phyloP scores from a whole-genome alignment of 2,329 filamentous ascomycete genomes.

The Lanzia echinophila region DNA sequence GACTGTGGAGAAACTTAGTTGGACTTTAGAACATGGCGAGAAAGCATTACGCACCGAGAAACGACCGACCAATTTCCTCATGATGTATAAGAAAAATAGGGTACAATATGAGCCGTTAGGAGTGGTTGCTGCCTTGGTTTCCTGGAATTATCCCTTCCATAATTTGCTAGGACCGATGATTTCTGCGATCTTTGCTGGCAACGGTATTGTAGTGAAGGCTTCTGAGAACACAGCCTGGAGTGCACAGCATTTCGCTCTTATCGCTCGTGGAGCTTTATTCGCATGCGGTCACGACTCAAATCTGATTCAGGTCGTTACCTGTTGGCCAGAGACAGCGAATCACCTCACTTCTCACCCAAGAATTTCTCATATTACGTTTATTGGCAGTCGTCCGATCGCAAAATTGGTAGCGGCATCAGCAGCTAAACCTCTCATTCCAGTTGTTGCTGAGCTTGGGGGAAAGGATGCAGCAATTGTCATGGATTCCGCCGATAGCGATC shows the following conservation, averaged over 20 bases:
- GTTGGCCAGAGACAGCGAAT: constrained; percentile 78
- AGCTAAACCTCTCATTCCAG: constrained; percentile 76
- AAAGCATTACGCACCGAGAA: constrained; percentile 63
- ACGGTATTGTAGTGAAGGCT: constrained; percentile 86
- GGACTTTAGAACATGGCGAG: constrained; percentile 90
- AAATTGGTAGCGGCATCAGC: constrained; percentile 83
- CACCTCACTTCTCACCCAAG: constrained; percentile 78
- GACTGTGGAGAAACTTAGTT: constrained; percentile 87
- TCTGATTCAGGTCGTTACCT: constrained; percentile 77
- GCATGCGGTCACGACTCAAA: constrained; percentile 78
- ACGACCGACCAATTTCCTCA: constrained; percentile 82
- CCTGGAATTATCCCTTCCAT: constrained; percentile 97
- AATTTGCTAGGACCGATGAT: constrained; percentile 91
- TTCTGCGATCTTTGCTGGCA: constrained; percentile 83
- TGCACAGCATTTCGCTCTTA: constrained; percentile 70
- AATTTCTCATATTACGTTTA: constrained; percentile 90
- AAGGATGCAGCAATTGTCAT: constrained; percentile 91
- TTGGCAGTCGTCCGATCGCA: constrained; percentile 81
- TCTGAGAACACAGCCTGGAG: constrained; percentile 97
- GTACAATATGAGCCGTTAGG: constrained; percentile 89
- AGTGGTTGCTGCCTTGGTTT: constrained; percentile 85
- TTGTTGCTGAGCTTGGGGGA: constrained; percentile 86
- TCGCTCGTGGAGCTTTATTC: constrained; percentile 70
- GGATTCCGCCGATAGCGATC: constrained; percentile 58
- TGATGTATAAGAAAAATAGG: constrained; percentile 91